Base-by-base conservation (phyloP, 1,139 yeast species). In the Kodamaea fungicola region DNA sequence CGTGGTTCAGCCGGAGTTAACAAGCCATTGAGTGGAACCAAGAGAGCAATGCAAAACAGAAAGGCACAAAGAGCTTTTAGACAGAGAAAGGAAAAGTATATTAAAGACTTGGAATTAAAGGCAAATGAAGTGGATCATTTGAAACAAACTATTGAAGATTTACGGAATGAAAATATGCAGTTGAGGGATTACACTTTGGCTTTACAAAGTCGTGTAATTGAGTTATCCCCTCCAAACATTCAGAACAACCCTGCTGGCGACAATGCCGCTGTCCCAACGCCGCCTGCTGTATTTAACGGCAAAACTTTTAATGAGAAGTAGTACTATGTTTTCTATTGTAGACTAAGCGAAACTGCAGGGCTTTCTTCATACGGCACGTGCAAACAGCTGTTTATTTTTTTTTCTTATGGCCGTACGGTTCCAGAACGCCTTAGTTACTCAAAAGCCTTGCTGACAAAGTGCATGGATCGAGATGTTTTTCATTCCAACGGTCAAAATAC, bases 51-150 rank as follows among this genome's bases (percentile, higher is more conserved):
- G 12, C 96, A 88, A 60, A 88, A 88, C 64, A 70, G 96, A 52
- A 81, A 78, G 42, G 96, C 96, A 1, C 96, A 88, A 61, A 76
- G 86, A 49, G 95, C 95, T 8, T 88, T 87, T 62, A 74, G 96
- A 54, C 81, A 79, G 54, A 72, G 96, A 41, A 82, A 84, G 55
- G 95, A 86, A 49, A 74, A 76, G 43, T 80, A 85, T 52, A 78
- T 88, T 48, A 83, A 80, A 59, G 90, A 86, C 35, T 68, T 88
- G 43, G 96, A 88, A 62, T 61, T 67, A 28, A 80, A 80, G 54
- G 86, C 85, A 5, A 70, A 73, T 33, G 83, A 81, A 54, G 76
- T 78, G 34, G 78, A 76, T 42, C 65, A 65, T 25, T 64, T 83
- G 50, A 76, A 78, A 54, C 80, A 76, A 47, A 74, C 80, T 9